Evolutionary conservation across 2,329 filamentous ascomycete genomes (phyloP).

Genomic region (Fusarium illudens): DNA sequence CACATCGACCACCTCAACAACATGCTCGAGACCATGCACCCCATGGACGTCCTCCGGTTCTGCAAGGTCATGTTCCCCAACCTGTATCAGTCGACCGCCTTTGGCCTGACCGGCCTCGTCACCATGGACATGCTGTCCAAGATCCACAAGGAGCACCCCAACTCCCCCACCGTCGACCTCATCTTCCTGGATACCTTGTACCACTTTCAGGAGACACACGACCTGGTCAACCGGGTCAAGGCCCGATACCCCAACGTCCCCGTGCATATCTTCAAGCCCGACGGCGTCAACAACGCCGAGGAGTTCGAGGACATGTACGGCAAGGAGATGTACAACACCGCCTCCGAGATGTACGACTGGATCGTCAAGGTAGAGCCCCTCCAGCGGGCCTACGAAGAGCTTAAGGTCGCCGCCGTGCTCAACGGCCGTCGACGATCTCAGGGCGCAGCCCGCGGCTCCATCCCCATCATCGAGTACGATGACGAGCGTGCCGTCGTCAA

Average conservation of each 20-base stretch:
- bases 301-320: constrained; percentile 88
- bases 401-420: constrained; percentile 88
- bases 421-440: constrained; percentile 93
- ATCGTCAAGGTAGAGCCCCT: constrained; percentile 97
- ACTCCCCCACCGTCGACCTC: constrained; percentile 67
- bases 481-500: constrained; percentile 89
- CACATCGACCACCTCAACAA: constrained; percentile 92
- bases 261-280: constrained; percentile 90
- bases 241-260: constrained; percentile 79
- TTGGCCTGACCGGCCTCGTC: constrained; percentile 81
- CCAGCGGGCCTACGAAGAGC: constrained; percentile 86
- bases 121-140: constrained; percentile 88
- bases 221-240: constrained; percentile 77
- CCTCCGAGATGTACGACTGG: constrained; percentile 94
- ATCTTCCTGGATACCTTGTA: constrained; percentile 87
- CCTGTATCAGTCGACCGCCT: constrained; percentile 87
- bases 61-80: constrained; percentile 89
- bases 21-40: constrained; percentile 86
- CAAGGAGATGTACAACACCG: constrained; percentile 81
- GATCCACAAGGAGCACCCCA: constrained; percentile 70
- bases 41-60: constrained; percentile 92
- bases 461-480: constrained; percentile 92
- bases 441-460: constrained; percentile 87
- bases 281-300: constrained; percentile 73
- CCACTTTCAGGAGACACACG: constrained; percentile 81